Conservation (phyloP, 306 rosid genomes). For the Trifolium dubium region DNA sequence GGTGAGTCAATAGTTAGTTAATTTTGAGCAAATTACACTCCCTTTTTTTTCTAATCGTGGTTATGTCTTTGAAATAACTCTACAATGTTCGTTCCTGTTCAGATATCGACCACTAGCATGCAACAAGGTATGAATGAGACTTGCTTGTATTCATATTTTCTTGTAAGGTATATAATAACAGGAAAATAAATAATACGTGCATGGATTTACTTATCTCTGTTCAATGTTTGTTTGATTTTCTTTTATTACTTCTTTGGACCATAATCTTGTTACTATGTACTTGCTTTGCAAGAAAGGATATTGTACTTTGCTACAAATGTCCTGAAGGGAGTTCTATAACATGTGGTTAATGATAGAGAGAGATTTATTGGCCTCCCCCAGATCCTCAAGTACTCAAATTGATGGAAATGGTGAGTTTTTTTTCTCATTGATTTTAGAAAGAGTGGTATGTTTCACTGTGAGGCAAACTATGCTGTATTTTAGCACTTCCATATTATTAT, state of each 20-base stretch:
- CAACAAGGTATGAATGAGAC: constrained; percentile 69
- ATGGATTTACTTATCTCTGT: background rate
- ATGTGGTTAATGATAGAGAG: constrained; percentile 72
- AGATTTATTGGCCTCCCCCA: constrained; percentile 89
- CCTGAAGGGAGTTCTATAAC: constrained; percentile 76
- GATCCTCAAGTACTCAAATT: constrained; percentile 68
- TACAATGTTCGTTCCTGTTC: constrained; percentile 54
- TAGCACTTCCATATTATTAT: background rate
- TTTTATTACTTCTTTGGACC: constrained; percentile 23
- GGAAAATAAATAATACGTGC: background rate
- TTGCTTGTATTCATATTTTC: constrained; percentile 26
- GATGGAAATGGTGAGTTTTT: constrained; percentile 72
- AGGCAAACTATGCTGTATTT: background rate
- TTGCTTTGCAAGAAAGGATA: constrained; percentile 74
- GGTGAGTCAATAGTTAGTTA: constrained; percentile 56
- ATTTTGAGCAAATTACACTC: no score
- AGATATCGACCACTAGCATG: constrained; percentile 25
- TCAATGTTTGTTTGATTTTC: no score
- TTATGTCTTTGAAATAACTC: constrained; percentile 43
- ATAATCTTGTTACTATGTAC: constrained; percentile 8
- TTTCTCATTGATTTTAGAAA: constrained; percentile 31
- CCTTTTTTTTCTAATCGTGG: no score
- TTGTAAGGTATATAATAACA: constrained; percentile 4
- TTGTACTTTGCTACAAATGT: constrained; percentile 79
- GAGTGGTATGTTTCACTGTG: background rate